phyloP scores from a whole-genome alignment of 805 yeast species.

The Barnettozyma pratensis region DNA sequence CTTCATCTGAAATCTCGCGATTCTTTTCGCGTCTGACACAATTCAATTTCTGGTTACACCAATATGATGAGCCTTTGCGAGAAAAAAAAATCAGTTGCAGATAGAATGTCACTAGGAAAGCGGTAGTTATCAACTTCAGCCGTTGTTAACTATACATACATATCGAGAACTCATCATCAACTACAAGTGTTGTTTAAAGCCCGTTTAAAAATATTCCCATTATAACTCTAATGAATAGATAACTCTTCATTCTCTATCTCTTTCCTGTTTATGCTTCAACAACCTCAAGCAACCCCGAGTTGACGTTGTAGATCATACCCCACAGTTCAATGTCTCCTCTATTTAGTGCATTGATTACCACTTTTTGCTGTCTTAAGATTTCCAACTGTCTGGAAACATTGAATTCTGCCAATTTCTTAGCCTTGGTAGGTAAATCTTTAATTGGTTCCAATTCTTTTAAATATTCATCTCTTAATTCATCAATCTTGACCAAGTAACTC shows the following conservation, averaged over 20 bases:
- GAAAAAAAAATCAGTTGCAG: too few relatives aligned
- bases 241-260: too few relatives aligned
- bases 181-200: too few relatives aligned
- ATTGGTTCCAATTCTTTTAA: slow-evolving; percentile 43
- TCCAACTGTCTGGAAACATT: slow-evolving; percentile 72
- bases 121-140: too few relatives aligned
- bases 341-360: slow-evolving; percentile 60
- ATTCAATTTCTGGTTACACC: too few relatives aligned
- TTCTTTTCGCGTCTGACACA: not conserved
- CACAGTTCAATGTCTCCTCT: slow-evolving; percentile 66
- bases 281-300: slow-evolving; percentile 56
- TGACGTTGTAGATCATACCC: slow-evolving; percentile 83
- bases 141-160: too few relatives aligned
- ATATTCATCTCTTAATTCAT: slow-evolving; percentile 63
- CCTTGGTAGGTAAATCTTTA: slow-evolving; percentile 46
- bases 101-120: too few relatives aligned
- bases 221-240: too few relatives aligned
- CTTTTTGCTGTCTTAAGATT: slow-evolving; percentile 47
- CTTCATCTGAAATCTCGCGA: not conserved
- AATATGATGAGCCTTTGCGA: too few relatives aligned
- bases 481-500: slow-evolving; percentile 53
- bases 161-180: too few relatives aligned
- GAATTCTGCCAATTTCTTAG: slow-evolving; percentile 63
- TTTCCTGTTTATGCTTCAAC: slow-evolving; percentile 21
- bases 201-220: too few relatives aligned